phyloP scores from a whole-genome alignment of 805 yeast species.

The Candida montana region DNA sequence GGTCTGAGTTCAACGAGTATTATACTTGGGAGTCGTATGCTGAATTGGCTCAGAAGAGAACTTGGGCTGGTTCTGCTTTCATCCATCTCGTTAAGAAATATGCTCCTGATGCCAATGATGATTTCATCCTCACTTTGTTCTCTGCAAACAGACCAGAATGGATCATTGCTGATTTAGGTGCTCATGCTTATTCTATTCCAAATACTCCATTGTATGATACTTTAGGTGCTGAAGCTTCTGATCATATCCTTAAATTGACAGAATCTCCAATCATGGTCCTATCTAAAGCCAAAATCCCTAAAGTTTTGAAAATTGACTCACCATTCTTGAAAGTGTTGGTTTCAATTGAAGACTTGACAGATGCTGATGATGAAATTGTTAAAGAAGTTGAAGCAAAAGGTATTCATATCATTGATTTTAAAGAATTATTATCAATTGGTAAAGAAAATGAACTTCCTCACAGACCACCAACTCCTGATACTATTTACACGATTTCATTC shows the following conservation, averaged over 20 bases:
- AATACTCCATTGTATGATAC: constrained; percentile 54
- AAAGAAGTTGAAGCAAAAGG: constrained; percentile 26
- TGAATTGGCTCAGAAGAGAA: constrained; percentile 38
- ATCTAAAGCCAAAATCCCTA: constrained; percentile 45
- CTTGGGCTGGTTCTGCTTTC: constrained; percentile 52
- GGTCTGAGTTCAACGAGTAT: constrained; percentile 31
- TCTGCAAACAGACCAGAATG: constrained; percentile 62
- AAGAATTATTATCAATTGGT: constrained; percentile 36
- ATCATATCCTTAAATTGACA: constrained; percentile 55
- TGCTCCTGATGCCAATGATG: constrained; percentile 28
- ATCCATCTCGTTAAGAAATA: constrained; percentile 36
- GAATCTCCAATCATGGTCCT: constrained; percentile 57
- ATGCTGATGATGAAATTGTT: constrained; percentile 27
- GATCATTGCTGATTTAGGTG: constrained; percentile 65
- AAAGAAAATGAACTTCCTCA: constrained; percentile 35
- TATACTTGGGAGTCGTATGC: constrained; percentile 42
- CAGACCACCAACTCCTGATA: constrained; percentile 46
- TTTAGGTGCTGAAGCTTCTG: constrained; percentile 54
- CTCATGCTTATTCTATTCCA: constrained; percentile 50
- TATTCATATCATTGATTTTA: constrained; percentile 29
- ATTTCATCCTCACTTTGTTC: constrained; percentile 50
- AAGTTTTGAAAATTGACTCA: constrained; percentile 41
- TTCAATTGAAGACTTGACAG: constrained; percentile 45
- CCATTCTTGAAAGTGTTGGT: constrained; percentile 47
- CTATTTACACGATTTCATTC: constrained; percentile 57